Evolutionary conservation across 108 stramenopile genomes (phyloP).

Genomic region (Cyclotella atomus): DNA sequence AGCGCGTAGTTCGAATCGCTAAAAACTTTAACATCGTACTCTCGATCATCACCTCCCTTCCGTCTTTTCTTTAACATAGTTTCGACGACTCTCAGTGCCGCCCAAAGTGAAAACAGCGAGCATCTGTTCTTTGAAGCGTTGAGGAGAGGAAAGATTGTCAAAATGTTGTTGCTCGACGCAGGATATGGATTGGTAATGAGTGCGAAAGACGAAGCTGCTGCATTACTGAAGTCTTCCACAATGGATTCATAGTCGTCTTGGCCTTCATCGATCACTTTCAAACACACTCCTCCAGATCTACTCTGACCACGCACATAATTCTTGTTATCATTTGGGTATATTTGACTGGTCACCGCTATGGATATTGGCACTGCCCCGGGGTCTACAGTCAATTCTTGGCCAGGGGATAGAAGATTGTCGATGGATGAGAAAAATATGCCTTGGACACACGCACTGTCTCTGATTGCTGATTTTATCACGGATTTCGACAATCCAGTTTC

Average conservation of each 20-base stretch:
- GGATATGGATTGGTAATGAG: too few species aligned
- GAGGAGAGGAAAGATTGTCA: slow-evolving; percentile 44
- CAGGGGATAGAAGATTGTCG: not conserved
- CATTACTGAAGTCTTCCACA: too few species aligned
- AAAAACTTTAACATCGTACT: slow-evolving; percentile 42
- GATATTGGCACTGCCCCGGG: slow-evolving; percentile 16
- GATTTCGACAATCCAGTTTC: slow-evolving; percentile 19
- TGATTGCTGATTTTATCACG: slow-evolving; percentile 9
- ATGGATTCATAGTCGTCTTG: slow-evolving; percentile 3
- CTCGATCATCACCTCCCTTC: slow-evolving; percentile 1
- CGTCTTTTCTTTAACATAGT: slow-evolving; percentile 17
- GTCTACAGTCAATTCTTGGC: not conserved
- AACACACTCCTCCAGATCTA: slow-evolving; percentile 45
- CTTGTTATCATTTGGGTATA: slow-evolving; percentile 46
- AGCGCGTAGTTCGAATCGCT: slow-evolving; percentile 60
- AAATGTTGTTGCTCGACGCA: slow-evolving; percentile 4
- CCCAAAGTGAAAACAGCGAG: slow-evolving; percentile 48
- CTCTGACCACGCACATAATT: slow-evolving; percentile 36
- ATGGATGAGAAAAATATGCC: slow-evolving; percentile 23
- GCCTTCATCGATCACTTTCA: slow-evolving; percentile 34
- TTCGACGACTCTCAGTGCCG: slow-evolving; percentile 46
- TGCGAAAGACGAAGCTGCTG: too few species aligned
- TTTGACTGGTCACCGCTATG: slow-evolving; percentile 35
- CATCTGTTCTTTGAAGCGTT: slow-evolving; percentile 58
- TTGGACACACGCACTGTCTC: slow-evolving; percentile 5